A percentile compares a stretch with the other conserved stretches of the same genome.
Evolutionary conservation across 78 protist genomes (phyloP).

Genomic region (Pigoraptor vietnamica): DNA sequence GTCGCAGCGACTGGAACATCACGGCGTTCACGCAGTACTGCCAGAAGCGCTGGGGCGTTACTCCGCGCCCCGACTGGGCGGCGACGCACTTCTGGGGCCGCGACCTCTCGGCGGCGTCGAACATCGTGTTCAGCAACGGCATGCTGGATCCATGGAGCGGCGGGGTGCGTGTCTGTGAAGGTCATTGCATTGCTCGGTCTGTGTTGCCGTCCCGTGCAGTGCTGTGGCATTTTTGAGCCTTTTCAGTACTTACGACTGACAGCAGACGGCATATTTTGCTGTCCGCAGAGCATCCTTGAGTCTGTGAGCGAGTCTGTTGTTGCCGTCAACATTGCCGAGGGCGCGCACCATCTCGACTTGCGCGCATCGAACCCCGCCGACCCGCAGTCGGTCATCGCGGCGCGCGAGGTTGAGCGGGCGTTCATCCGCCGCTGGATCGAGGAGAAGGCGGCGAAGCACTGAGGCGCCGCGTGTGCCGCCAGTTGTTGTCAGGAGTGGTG

Average conservation of each 20-base stretch:
- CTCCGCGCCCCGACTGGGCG: slow-evolving; percentile 23
- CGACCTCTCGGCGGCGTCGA: neutral
- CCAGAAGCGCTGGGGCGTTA: neutral
- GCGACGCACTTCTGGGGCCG: neutral
- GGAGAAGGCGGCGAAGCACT: neutral
- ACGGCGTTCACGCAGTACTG: neutral
- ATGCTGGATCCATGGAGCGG: slow-evolving; percentile 54
- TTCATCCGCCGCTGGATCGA: neutral
- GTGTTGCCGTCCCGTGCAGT: neutral
- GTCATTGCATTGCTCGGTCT: neutral
- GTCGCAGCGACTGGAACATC: neutral
- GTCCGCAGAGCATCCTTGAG: neutral
- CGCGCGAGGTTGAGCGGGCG: slow-evolving; percentile 8
- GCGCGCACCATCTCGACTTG: slow-evolving; percentile 59
- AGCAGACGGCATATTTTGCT: no score
- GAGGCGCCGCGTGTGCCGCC: no score
- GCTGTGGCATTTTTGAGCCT: no score
- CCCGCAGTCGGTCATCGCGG: slow-evolving; percentile 9
- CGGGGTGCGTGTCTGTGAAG: slow-evolving; percentile 1
- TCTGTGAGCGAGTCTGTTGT: neutral
- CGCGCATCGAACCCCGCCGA: slow-evolving; percentile 33
- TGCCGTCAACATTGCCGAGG: neutral
- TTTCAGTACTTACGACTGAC: no score
- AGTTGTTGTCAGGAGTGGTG: no score
- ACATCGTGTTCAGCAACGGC: slow-evolving; percentile 46